Percentiles rank a stretch among this genome's conserved stretches.
These are phyloP conservation scores for Corrigiola litoralis DNA, from an alignment of 179 eudicot genomes.

Conservation along the genomic window DNA sequence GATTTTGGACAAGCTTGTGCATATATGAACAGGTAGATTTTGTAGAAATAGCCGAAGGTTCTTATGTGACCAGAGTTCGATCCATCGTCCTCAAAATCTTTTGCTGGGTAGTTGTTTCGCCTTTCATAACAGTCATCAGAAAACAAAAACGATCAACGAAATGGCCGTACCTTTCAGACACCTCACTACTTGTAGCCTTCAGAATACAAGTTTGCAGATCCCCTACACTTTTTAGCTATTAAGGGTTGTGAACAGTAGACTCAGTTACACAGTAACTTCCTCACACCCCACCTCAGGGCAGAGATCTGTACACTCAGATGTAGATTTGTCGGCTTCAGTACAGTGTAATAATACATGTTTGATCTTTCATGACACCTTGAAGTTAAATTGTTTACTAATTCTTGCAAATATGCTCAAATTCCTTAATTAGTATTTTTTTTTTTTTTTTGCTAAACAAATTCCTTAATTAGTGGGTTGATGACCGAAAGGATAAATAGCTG, in stretches of 20 bases:
- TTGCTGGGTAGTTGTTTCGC: neutral
- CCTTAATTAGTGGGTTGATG: neutral
- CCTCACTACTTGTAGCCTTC: neutral
- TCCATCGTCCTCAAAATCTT: neutral
- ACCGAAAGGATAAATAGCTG: neutral
- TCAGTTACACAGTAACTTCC: too few relatives aligned
- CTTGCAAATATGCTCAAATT: neutral
- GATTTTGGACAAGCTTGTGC: constrained; percentile 12
- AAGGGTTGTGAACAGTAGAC: too few relatives aligned
- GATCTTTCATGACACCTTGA: too few relatives aligned
- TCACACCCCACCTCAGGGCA: too few relatives aligned
- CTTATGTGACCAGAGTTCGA: constrained; percentile 2
- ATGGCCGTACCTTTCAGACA: too few relatives aligned
- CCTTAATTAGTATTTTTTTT: neutral
- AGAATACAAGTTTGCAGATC: neutral
- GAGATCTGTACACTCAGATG: too few relatives aligned
- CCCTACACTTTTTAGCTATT: too few relatives aligned
- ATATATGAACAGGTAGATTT: constrained; percentile 12
- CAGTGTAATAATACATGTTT: too few relatives aligned
- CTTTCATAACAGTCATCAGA: neutral
- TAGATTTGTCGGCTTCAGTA: too few relatives aligned
- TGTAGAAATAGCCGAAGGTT: constrained; percentile 18
- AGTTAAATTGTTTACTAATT: neutral
- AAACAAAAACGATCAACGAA: neutral
- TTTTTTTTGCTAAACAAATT: too few relatives aligned